A percentile compares a stretch with the other conserved stretches of the same genome.
Conservation (phyloP, 768 basidiomycete genomes). For the Auricularia cornea region DNA sequence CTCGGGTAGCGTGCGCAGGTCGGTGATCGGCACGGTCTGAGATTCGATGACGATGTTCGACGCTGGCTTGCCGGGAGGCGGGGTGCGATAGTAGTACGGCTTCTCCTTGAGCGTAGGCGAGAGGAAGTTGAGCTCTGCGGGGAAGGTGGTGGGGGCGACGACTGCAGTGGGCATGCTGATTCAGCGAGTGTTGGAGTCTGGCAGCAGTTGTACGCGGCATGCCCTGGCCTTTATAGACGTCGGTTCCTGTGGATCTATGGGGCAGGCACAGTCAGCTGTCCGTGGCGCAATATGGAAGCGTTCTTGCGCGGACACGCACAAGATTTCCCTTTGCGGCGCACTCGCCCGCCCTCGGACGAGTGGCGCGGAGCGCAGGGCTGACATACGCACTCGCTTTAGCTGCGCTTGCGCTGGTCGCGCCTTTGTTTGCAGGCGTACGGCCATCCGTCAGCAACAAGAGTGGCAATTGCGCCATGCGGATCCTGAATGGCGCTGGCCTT, state of each 20-base stretch:
- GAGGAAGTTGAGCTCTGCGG: slow-evolving; percentile 6
- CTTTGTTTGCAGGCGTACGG: no score
- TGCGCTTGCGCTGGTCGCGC: no score
- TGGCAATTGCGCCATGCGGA: no score
- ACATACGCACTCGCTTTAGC: no score
- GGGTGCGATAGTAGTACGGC: slow-evolving; percentile 2
- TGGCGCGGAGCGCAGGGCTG: no score
- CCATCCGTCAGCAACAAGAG: no score
- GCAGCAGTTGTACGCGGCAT: neutral
- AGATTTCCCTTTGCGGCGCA: no score
- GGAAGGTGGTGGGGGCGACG: neutral
- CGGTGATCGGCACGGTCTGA: slow-evolving; percentile 4
- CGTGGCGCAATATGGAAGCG: neutral
- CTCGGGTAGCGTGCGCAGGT: slow-evolving; percentile 7
- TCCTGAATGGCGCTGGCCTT: no score
- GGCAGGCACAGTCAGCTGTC: neutral
- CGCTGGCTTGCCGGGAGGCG: neutral
- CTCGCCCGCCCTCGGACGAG: no score
- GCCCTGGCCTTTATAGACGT: neutral
- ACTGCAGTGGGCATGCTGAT: neutral
- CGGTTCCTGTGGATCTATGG: neutral
- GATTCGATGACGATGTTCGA: slow-evolving; percentile 3
- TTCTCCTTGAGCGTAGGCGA: slow-evolving; percentile 4
- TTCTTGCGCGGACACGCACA: neutral
- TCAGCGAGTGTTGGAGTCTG: neutral